These are phyloP conservation scores for Russula dissimulans DNA, from an alignment of 768 basidiomycete species.

Conservation along the genomic window DNA sequence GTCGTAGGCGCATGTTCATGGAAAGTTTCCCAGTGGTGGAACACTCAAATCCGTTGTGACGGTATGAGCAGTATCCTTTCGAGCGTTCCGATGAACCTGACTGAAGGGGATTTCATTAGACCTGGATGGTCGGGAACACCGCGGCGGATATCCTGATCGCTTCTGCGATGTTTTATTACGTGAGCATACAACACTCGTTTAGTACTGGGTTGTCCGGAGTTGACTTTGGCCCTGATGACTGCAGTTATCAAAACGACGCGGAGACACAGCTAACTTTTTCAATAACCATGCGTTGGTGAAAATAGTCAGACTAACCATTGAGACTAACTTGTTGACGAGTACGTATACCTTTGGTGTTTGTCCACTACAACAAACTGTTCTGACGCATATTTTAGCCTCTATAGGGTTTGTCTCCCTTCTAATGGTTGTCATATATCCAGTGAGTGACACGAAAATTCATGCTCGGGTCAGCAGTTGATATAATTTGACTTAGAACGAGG, in stretches of 20 bases:
- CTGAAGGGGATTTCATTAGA: too few species aligned
- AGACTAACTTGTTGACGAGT: conserved; percentile 22
- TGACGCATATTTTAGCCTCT: background rate
- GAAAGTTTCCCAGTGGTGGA: too few species aligned
- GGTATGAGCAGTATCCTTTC: too few species aligned
- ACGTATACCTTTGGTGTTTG: background rate
- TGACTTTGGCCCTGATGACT: background rate
- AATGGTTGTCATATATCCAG: background rate
- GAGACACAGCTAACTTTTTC: background rate
- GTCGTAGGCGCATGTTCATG: too few species aligned
- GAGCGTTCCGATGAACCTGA: too few species aligned
- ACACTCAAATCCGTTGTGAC: too few species aligned
- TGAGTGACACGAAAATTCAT: background rate
- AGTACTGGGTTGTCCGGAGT: too few species aligned
- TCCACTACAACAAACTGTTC: background rate
- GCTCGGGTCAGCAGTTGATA: background rate
- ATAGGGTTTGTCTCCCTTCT: background rate
- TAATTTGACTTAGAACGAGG: background rate
- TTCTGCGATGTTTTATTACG: background rate
- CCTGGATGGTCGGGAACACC: background rate
- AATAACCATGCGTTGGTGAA: conserved; percentile 11
- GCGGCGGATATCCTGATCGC: conserved; percentile 6
- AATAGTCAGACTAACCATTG: conserved; percentile 22
- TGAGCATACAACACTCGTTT: background rate
- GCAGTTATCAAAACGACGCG: background rate